phyloP scores from a whole-genome alignment of 164 flowering plant genomes.

The Vitis amurensis region DNA sequence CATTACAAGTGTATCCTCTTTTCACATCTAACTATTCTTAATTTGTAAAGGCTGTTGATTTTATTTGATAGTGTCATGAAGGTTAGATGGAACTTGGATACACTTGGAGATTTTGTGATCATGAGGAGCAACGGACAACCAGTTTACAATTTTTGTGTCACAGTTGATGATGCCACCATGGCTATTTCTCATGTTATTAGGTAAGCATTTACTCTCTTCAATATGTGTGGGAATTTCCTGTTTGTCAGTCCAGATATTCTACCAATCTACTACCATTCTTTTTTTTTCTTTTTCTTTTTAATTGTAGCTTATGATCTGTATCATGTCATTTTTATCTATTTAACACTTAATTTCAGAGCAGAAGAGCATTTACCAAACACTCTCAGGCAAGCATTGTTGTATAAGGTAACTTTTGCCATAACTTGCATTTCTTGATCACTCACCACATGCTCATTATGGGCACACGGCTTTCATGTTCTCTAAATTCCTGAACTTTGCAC shows the following conservation, averaged over 20 bases:
- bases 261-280: neutral
- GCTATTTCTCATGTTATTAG: slow-evolving; percentile 97
- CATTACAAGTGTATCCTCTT: too few relatives aligned
- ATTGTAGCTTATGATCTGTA: neutral
- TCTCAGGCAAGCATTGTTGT: slow-evolving; percentile 87
- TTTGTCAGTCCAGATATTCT: neutral
- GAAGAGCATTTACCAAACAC: slow-evolving; percentile 97
- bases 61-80: slow-evolving; percentile 61
- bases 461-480: too few relatives aligned
- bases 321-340: neutral
- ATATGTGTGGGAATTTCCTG: neutral
- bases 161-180: slow-evolving; percentile 99
- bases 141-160: slow-evolving; percentile 96
- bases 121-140: slow-evolving; percentile 98
- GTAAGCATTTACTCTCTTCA: slow-evolving; percentile 22
- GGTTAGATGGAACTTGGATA: slow-evolving; percentile 87
- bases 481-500: neutral
- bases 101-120: slow-evolving; percentile 94
- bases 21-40: too few relatives aligned
- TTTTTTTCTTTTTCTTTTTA: slow-evolving; percentile 2
- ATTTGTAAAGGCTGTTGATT: slow-evolving; percentile 27
- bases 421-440: too few relatives aligned
- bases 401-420: slow-evolving; percentile 49
- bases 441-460: too few relatives aligned
- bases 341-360: slow-evolving; percentile 59